Conservation (phyloP, 73 alveolate species). For the Urostyla sp. region DNA sequence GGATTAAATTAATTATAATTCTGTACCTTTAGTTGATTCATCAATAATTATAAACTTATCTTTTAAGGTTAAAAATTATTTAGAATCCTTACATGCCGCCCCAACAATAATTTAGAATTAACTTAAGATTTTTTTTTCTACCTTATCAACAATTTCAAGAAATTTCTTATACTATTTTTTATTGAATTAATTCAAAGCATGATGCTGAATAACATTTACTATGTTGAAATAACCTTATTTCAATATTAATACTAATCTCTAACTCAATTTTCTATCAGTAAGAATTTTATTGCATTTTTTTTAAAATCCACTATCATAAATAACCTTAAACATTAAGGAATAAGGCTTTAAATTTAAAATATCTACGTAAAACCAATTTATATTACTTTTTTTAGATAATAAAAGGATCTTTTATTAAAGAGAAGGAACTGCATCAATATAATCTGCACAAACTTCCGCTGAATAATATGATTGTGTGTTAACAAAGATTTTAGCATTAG, state of each 20-base stretch:
- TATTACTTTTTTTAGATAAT: not conserved
- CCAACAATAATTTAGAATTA: not conserved
- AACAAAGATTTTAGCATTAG: not conserved
- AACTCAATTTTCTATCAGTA: too few species aligned
- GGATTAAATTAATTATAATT: not conserved
- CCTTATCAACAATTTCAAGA: too few species aligned
- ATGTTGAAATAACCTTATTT: too few species aligned
- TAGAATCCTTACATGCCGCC: not conserved
- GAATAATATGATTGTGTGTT: slow-evolving; percentile 16
- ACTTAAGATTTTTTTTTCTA: not conserved
- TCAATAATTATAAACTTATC: slow-evolving; percentile 13
- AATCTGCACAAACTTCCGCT: slow-evolving; percentile 30
- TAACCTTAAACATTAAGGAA: not conserved
- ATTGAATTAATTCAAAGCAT: not conserved
- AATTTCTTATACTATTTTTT: not conserved
- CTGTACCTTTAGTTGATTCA: slow-evolving; percentile 14
- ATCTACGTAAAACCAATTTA: not conserved
- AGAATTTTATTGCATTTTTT: too few species aligned
- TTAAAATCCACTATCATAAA: too few species aligned
- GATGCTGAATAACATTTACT: not conserved
- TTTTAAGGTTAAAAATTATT: not conserved
- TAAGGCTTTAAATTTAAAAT: not conserved
- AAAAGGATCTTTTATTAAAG: not conserved
- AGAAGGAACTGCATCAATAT: not conserved
- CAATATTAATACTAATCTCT: too few species aligned